phyloP scores from a whole-genome alignment of 495 filamentous ascomycete species.

The Evernia prunastri region DNA sequence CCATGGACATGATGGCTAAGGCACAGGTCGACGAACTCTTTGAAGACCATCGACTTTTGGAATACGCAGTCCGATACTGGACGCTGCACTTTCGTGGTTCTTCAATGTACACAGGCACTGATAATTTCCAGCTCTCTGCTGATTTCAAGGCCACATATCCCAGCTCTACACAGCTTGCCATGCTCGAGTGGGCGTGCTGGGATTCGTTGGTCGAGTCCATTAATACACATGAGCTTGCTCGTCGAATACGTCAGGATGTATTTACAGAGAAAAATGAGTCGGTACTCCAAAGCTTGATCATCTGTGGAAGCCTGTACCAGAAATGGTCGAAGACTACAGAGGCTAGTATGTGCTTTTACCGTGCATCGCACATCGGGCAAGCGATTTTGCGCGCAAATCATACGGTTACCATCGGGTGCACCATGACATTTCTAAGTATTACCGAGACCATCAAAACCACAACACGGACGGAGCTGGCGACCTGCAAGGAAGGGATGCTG shows the following conservation, averaged over 20 bases:
- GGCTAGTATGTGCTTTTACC: conserved; percentile 49
- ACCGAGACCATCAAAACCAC: conserved; percentile 43
- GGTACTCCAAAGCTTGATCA: conserved; percentile 50
- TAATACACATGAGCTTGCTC: conserved; percentile 43
- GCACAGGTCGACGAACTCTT: conserved; percentile 44
- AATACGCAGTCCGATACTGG: conserved; percentile 57
- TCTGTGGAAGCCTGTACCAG: conserved; percentile 44
- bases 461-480: conserved; percentile 41
- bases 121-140: conserved; percentile 40
- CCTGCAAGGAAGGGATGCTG: conserved; percentile 49
- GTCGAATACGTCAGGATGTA: conserved; percentile 46
- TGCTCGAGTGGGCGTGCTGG: conserved; percentile 49
- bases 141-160: conserved; percentile 50
- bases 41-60: conserved; percentile 44
- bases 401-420: conserved; percentile 43
- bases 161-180: conserved; percentile 43
- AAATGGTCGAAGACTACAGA: conserved; percentile 34
- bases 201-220: conserved; percentile 40
- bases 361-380: conserved; percentile 51
- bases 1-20: conserved; percentile 44
- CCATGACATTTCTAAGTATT: conserved; percentile 49
- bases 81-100: conserved; percentile 50
- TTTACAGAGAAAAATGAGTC: conserved; percentile 52
- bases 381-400: conserved; percentile 43
- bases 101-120: conserved; percentile 37